Base-by-base conservation (phyloP, 345 rosid species). In the rapeseed (Brassica napus) region DNA sequence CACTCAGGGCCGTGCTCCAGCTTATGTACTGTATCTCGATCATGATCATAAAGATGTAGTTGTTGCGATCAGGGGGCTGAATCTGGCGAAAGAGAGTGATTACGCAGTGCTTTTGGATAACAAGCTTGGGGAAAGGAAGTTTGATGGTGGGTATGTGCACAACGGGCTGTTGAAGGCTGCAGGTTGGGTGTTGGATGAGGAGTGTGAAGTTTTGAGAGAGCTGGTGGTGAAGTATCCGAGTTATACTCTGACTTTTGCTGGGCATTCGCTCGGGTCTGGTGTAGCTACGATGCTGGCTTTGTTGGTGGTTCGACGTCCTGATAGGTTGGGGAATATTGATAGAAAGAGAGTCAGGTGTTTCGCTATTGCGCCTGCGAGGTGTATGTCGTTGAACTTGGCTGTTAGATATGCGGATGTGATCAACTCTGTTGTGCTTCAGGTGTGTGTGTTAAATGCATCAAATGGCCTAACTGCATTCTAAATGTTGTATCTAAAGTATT, bases 401-500 rank as follows among this genome's bases (percentile, higher is more conserved):
- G 96, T 93, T 49, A 84, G 91, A 85, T 95, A 91, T 83, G 99
- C 97, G 0, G 98, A 93, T 88, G 97, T 91, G 44, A 95, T 95
- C 82, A 90, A 93, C 82, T 91, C 99, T 60, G 85, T 95, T 4
- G 97, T 95, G 81, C 97, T 95, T 81, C 98, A 95, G 99, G 99
- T 80, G 61, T 57, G 60, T 42, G 81, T 39, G 82, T 47, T 47
- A 47, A 81, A 86, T 54, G 6, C 9, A 47, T 18, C 68, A 30
- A 60, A 47, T 32, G 55, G 21, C 2, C 7, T 60, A 30, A 34
- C 21, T n/a, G 26, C 32, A 8, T 73, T 63, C 54, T 35, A 34
- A 60, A 6, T 39, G 72, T 60, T 15, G 9, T 2, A 62, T 69
- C 37, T 62, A 28, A 69, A 49, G 61, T 62, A 0, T 60, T 73